These are phyloP conservation scores for Limtongia smithiae DNA, from an alignment of 805 yeast genomes.

Conservation along the genomic window DNA sequence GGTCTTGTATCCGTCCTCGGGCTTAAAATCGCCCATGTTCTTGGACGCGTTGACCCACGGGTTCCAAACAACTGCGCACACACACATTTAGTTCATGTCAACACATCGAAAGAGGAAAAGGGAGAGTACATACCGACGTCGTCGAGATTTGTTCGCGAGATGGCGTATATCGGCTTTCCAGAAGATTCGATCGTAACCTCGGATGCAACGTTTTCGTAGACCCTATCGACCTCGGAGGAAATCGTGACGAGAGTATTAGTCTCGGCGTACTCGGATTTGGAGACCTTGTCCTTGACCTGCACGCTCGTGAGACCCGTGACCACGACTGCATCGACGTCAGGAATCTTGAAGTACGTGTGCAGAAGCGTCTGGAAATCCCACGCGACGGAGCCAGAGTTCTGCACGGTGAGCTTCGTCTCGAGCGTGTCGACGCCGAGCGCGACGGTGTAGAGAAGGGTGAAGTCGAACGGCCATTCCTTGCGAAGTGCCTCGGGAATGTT, in stretches of 20 bases:
- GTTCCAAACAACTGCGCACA: slow-evolving; percentile 79
- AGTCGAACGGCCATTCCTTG: slow-evolving; percentile 64
- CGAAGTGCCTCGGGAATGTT: slow-evolving; percentile 60
- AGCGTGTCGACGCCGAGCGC: slow-evolving; percentile 56
- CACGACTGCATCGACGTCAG: slow-evolving; percentile 70
- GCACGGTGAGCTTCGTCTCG: slow-evolving; percentile 69
- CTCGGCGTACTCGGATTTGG: slow-evolving; percentile 46
- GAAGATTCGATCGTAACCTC: slow-evolving; percentile 61
- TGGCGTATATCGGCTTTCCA: slow-evolving; percentile 67
- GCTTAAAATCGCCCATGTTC: slow-evolving; percentile 84
- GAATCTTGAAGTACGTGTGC: slow-evolving; percentile 80
- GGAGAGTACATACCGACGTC: slow-evolving; percentile 41
- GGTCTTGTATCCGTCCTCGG: slow-evolving; percentile 73
- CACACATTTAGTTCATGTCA: background rate
- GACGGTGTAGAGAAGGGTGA: slow-evolving; percentile 70
- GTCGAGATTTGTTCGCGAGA: slow-evolving; percentile 59
- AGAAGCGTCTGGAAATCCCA: slow-evolving; percentile 92
- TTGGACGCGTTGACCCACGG: slow-evolving; percentile 87
- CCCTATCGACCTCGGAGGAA: slow-evolving; percentile 71
- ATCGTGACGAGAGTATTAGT: slow-evolving; percentile 34
- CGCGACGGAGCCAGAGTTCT: slow-evolving; percentile 58
- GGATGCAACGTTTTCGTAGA: slow-evolving; percentile 61
- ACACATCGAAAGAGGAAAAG: background rate
- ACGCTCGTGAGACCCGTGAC: slow-evolving; percentile 77
- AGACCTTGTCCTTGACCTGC: slow-evolving; percentile 69